phyloP scores from a whole-genome alignment of 805 yeast genomes.

The Lipomyces starkeyi region DNA sequence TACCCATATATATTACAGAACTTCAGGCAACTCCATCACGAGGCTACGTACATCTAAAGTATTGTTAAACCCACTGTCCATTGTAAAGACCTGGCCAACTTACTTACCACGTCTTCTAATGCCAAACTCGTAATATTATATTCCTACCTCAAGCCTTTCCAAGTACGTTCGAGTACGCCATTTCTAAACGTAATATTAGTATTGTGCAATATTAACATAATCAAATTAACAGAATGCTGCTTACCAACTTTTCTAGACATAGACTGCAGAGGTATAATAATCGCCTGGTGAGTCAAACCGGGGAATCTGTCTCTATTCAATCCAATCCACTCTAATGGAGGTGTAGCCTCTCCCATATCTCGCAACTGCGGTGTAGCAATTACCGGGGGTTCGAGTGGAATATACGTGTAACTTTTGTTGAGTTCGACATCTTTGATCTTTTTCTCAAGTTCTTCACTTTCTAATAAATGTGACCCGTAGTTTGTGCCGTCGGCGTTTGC shows the following conservation, averaged over 20 bases:
- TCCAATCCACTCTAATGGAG: constrained; percentile 98
- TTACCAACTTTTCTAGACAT: constrained; percentile 68
- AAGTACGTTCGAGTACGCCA: constrained; percentile 52
- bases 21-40: not conserved
- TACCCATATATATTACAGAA: not conserved
- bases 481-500: constrained; percentile 44
- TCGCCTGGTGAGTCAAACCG: constrained; percentile 79
- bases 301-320: constrained; percentile 87
- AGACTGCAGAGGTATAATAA: constrained; percentile 74
- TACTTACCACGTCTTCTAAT: not conserved
- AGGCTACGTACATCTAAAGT: not conserved
- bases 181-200: constrained; percentile 41
- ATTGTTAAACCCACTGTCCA: not conserved
- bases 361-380: constrained; percentile 88
- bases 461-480: constrained; percentile 41
- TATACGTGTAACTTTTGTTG: constrained; percentile 55
- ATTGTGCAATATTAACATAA: not conserved
- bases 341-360: constrained; percentile 96
- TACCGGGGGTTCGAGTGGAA: constrained; percentile 73
- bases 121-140: too few species aligned
- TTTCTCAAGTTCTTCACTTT: constrained; percentile 48
- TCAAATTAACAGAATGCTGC: constrained; percentile 8
- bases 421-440: constrained; percentile 56
- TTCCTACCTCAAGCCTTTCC: constrained; percentile 46
- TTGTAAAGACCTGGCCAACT: not conserved